Evolutionary conservation across 495 filamentous ascomycete genomes (phyloP), one percentile per base, ranked within the genome.

Genomic region (Arthonia radiata): DNA sequence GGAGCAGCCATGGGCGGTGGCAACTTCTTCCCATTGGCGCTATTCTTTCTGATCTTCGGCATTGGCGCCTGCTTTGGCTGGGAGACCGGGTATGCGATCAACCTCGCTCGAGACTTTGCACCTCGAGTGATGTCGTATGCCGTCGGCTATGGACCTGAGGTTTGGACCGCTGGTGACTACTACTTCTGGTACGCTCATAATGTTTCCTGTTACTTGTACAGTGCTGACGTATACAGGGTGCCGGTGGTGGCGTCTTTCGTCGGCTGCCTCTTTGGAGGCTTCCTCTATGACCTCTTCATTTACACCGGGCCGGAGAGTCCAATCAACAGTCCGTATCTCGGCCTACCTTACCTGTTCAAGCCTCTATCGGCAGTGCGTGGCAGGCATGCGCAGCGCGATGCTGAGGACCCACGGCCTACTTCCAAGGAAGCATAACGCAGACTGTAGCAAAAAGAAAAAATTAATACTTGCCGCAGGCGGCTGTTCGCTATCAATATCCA

Each of bases 11-110:
- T 41, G 43, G 46, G 17, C 49, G 59, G 4, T 49, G 58, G 3
- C 31, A 47, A 10, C 29, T 66, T 36, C 16, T 53, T 55, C 3
- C 66, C 67, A 0, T 44, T 74, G 7, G 54, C 40, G 1, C 44
- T 72, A 3, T 66, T 72, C 42, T 71, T 73, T 36, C 42, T 69
- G 11, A 56, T 73, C 22, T 70, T 68, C 38, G 66, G 66, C 2
- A 56, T 73, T 13, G 67, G 65, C 11, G 61, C 64, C 24, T 69
- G 66, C 37, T 72, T 69, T 43, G 69, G 69, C 16, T 71, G 60
- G 57, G 64, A 73, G 38, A 73, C 67, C 3, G 67, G 67, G 2
- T 73, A 69, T 43, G 65, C 69, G 4, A 67, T 73, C 18, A 73
- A 73, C 36, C 43, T 67, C 13, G 69, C 67, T 2, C 41, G 69